Conservation (phyloP, 129 eudicot species). For the Oenanthe sinensis region DNA sequence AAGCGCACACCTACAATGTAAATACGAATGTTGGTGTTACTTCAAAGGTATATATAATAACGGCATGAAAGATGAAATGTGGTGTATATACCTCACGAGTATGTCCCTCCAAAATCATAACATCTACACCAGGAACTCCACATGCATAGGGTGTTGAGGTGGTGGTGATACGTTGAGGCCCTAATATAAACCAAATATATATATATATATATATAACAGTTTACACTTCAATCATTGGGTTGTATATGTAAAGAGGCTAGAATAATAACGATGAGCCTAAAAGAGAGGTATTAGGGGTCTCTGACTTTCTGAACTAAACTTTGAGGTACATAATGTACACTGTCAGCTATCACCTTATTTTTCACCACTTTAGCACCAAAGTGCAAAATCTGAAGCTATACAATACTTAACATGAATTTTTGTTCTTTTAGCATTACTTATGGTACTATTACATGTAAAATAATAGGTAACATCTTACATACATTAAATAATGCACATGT, state of each 20-base stretch:
- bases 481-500: not conserved
- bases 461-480: not conserved
- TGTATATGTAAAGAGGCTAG: not conserved
- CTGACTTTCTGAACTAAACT: not conserved
- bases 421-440: not conserved
- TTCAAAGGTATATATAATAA: not conserved
- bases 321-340: not conserved
- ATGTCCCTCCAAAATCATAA: conserved; percentile 48
- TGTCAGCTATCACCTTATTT: not conserved
- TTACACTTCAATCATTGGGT: not conserved
- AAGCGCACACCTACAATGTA: conserved; percentile 38
- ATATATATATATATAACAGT: conserved; percentile 4
- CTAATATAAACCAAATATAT: conserved; percentile 16
- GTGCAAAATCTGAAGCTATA: not conserved
- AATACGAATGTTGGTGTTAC: not conserved
- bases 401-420: not conserved
- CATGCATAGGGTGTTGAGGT: conserved; percentile 14
- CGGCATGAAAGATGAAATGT: not conserved
- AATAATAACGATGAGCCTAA: not conserved
- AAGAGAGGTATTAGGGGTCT: not conserved
- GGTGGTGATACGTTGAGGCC: conserved; percentile 26
- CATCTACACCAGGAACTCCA: conserved; percentile 35
- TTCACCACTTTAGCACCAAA: not conserved
- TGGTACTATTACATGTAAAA: not conserved
- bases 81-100: conserved; percentile 38